Percentiles rank a stretch among this genome's conserved stretches.
phyloP scores from a whole-genome alignment of 805 yeast genomes.

The Cyberlindnera veronae region DNA sequence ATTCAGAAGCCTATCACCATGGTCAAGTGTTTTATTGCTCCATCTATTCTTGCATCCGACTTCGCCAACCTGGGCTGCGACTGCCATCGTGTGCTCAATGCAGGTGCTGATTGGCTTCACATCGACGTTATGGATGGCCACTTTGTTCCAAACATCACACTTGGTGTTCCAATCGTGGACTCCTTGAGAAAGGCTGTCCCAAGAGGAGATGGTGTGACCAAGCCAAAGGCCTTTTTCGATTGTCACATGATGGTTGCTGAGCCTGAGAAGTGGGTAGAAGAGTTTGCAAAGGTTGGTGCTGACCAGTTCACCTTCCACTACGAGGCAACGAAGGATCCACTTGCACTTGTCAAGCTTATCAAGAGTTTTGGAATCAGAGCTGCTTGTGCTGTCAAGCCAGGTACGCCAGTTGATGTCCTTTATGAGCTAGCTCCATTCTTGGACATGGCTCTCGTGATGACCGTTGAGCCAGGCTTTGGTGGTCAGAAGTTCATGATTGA shows the following conservation, averaged over 20 bases:
- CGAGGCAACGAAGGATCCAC: constrained; percentile 83
- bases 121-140: constrained; percentile 99
- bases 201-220: constrained; percentile 44
- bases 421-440: constrained; percentile 69
- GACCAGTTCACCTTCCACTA: constrained; percentile 95
- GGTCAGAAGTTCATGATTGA: constrained; percentile 94
- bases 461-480: constrained; percentile 99
- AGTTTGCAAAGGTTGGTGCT: constrained; percentile 90
- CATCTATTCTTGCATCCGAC: constrained; percentile 90
- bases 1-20: constrained; percentile 30
- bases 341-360: constrained; percentile 69
- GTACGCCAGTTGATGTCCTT: constrained; percentile 81
- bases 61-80: constrained; percentile 87
- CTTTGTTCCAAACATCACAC: constrained; percentile 93
- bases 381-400: constrained; percentile 93
- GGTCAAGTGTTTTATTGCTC: constrained; percentile 87
- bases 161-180: constrained; percentile 87
- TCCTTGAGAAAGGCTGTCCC: constrained; percentile 78
- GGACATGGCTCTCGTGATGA: constrained; percentile 97
- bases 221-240: constrained; percentile 64
- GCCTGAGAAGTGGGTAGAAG: constrained; percentile 93
- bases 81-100: constrained; percentile 72
- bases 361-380: constrained; percentile 83
- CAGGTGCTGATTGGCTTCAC: constrained; percentile 95
- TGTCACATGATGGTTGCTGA: constrained; percentile 97